Base-by-base conservation (phyloP, 2,329 filamentous ascomycete species). In the Trichoderma pleuroti region DNA sequence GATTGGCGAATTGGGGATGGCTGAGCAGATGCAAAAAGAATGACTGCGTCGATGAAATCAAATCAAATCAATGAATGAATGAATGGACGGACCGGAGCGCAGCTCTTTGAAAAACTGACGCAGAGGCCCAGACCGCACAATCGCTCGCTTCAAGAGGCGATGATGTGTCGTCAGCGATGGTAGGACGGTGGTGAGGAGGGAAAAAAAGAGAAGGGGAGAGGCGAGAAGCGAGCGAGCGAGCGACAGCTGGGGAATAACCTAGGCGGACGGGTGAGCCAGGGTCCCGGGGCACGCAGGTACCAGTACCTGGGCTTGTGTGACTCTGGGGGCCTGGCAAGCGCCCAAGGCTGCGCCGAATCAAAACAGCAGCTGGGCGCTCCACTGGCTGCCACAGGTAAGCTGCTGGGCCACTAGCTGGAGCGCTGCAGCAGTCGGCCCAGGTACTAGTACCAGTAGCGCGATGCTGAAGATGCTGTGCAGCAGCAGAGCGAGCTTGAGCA, bases 201-300 rank as follows among this genome's bases (percentile, higher is more conserved):
- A 70, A 56, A 66, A 71, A 65, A 64, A 72, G 72, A 71, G 69
- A 71, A 71, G 68, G 59, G 62, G 70, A 72, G 70, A 73, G 61
- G 36, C 54, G 65, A 34, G 52, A 62, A 70, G 71, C 42, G 56
- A 60, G 52, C 42, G 56, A 60, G 52, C 60, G 66, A 70, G 34
- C 52, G 39, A 60, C 26, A 49, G 24, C 69, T 34, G 39, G 63
- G 68, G 62, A 67, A 46, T 30, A 59, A 59, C 56, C 56, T 59
- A 16, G 56, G 14, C 56, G 32, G 30, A 30, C 30, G 30, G 30
- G 11, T 10, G 57, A 24, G 30, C 57, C 34, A 39, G 32, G 59
- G 34, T 42, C n/a, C 7, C 30, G 52, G 46, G 30, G 30, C 34
- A 21, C 46, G 59, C 54, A 62, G 59, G 59, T 62, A 42, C 59